Conservation (phyloP, 495 filamentous ascomycete genomes). For the Usnea hakonensis region DNA sequence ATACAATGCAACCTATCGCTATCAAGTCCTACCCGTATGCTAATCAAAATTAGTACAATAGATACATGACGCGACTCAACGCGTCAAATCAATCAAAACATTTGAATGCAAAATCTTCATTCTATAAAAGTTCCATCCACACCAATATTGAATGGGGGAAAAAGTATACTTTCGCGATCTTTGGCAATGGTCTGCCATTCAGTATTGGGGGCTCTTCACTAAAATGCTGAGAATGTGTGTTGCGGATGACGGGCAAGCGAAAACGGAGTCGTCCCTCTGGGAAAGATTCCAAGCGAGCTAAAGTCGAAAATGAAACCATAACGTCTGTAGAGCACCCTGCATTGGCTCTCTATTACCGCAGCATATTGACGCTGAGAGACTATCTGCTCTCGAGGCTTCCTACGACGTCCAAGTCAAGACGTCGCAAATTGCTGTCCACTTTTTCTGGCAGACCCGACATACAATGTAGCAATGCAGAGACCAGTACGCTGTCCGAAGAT, state of each 20-base stretch:
- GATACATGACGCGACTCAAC: background rate
- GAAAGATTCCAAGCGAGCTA: background rate
- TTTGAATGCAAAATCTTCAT: background rate
- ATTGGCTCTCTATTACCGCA: slow-evolving; percentile 64
- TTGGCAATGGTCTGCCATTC: background rate
- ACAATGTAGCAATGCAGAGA: background rate
- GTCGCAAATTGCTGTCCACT: slow-evolving; percentile 39
- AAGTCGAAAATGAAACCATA: background rate
- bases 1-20: background rate
- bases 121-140: too few relatives aligned
- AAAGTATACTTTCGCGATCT: background rate
- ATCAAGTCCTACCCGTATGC: background rate
- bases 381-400: slow-evolving; percentile 55
- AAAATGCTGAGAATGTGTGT: background rate
- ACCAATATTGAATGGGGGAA: too few relatives aligned
- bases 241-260: slow-evolving; percentile 14
- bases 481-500: background rate
- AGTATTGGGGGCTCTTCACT: background rate
- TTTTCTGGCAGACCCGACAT: slow-evolving; percentile 13
- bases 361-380: slow-evolving; percentile 60
- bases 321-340: slow-evolving; percentile 46
- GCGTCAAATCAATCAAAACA: background rate
- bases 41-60: background rate
- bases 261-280: slow-evolving; percentile 2
- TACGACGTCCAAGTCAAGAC: slow-evolving; percentile 43